Base-by-base conservation (phyloP, 306 rosid species). In the Prunus davidiana region DNA sequence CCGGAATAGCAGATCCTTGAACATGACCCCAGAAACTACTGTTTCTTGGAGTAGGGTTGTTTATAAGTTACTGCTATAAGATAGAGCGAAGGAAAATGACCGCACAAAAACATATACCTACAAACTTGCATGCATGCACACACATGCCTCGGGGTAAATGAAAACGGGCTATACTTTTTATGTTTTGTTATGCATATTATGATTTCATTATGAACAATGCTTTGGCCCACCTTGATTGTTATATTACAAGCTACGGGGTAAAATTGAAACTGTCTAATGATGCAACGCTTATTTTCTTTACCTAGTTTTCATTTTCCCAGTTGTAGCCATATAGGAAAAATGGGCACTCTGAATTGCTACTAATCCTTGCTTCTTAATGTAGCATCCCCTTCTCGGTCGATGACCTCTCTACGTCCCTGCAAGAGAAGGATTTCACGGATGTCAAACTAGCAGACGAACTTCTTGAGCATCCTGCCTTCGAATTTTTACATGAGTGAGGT, bases 321-420 rank as follows among this genome's bases (percentile, higher is more conserved):
- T 72, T 38, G 43, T 38, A 38, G 43, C 9, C 43, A 38, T 38
- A 7, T 38, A 38, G 43, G 9, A 6, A 57, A 71, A 68, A 7
- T 3, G 55, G 61, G 68, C 62, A 28, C 38, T 65, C 58, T 71
- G 18, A 69, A 34, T 82, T 9, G 22, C 12, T 12, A 43, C 72
- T 69, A 50, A 67, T 46, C 55, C 60, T 1, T 70, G 41, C 54
- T 73, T 76, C 76, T 84, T 76, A 12, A 38, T 67, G 51, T 97
- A 96, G 98, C 88, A 93, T 93, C 38, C 99, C 97, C 52, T 96
- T 96, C 89, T 91, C 99, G 75, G 98, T 93, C 41, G 99, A 96
- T 34, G 99, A 96, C 84, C 93, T 96, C 80, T 91, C 98, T 22
- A 91, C 95, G 12, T 78, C 97, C 41, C 71, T 89, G 82, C 92